Evolutionary conservation across 2,329 filamentous ascomycete species (phyloP).

Genomic region (Colletotrichum liaoningense): DNA sequence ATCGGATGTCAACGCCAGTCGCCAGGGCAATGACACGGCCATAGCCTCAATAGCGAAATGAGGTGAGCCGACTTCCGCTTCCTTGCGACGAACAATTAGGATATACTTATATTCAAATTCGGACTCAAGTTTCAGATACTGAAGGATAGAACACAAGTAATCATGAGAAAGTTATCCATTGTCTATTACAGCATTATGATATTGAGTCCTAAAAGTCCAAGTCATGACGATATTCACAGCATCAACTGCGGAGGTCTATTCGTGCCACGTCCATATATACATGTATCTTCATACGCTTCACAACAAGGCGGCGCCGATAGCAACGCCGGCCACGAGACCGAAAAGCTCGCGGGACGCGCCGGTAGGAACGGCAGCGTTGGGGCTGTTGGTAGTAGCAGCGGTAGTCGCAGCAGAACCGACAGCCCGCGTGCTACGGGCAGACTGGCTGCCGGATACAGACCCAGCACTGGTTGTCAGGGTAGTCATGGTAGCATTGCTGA

Average conservation of each 20-base stretch:
- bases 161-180: neutral
- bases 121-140: no score
- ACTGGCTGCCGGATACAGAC: neutral
- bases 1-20: neutral
- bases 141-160: no score
- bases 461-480: neutral
- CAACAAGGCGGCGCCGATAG: constrained; percentile 15
- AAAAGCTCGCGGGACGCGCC: constrained; percentile 7
- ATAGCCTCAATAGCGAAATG: neutral
- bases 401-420: neutral
- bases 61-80: no score
- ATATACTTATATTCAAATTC: no score
- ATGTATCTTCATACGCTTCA: neutral
- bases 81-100: no score
- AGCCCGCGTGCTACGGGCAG: neutral
- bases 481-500: neutral
- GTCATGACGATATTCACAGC: neutral
- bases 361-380: constrained; percentile 1
- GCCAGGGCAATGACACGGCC: neutral
- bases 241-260: neutral
- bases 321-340: constrained; percentile 1
- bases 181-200: neutral
- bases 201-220: neutral
- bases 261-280: neutral
- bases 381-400: neutral